phyloP scores from a whole-genome alignment of 306 rosid genomes.

The Trichosanthes truncata region DNA sequence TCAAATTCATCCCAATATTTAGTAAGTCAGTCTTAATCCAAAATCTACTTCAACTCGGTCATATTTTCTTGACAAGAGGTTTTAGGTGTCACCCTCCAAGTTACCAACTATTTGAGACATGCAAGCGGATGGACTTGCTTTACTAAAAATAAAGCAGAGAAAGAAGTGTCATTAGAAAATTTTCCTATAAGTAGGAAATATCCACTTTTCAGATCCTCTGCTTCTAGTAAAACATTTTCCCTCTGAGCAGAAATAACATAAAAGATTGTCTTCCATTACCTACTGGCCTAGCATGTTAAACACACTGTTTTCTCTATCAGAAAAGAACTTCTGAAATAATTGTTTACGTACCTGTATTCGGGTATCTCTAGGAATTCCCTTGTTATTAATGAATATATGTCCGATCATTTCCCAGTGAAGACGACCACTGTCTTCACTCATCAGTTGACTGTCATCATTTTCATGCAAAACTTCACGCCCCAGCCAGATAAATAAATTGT shows the following conservation, averaged over 20 bases:
- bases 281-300: not conserved
- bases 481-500: slow-evolving; percentile 28
- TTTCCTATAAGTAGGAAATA: not conserved
- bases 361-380: slow-evolving; percentile 25
- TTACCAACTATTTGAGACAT: not conserved
- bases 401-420: slow-evolving; percentile 24
- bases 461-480: slow-evolving; percentile 20
- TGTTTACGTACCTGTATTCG: slow-evolving; percentile 27
- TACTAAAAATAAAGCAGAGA: not conserved
- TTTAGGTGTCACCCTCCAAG: not conserved
- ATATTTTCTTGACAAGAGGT: not conserved
- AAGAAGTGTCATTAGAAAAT: not conserved
- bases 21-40: too few relatives aligned
- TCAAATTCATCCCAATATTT: not conserved
- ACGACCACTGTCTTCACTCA: not conserved
- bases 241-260: not conserved
- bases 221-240: not conserved
- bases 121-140: not conserved
- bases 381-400: slow-evolving; percentile 16
- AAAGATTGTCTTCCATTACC: not conserved
- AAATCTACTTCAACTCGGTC: not conserved
- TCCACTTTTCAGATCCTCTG: not conserved
- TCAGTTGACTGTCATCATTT: slow-evolving; percentile 4
- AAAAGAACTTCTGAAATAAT: not conserved
- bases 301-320: not conserved